Evolutionary conservation across 1,284 basidiomycete species (phyloP).

Genomic region (Sporisorium sorghi): DNA sequence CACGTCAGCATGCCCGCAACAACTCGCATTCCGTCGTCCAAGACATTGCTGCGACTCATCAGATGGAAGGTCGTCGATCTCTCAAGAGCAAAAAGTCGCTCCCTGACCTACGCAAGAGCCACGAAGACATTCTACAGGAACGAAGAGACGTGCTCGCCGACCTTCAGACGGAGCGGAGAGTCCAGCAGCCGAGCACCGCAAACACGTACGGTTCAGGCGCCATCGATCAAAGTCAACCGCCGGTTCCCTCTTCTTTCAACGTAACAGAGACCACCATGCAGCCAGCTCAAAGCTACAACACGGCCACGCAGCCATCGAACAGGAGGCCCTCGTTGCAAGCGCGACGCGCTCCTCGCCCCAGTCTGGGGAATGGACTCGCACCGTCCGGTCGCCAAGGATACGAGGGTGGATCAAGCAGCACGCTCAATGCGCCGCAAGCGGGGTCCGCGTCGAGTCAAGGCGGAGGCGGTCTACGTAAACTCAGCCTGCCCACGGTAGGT

Average conservation of each 20-base stretch:
- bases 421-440: conserved; percentile 3
- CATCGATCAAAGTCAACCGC: not conserved
- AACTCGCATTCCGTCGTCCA: conserved; percentile 56
- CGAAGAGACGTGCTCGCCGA: conserved; percentile 31
- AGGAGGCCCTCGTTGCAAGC: conserved; percentile 24
- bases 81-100: conserved; percentile 76
- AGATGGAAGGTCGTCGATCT: conserved; percentile 32
- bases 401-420: conserved; percentile 9
- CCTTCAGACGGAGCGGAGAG: not conserved
- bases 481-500: conserved; percentile 58
- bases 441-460: conserved; percentile 13
- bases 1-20: conserved; percentile 46
- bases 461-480: conserved; percentile 56
- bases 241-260: not conserved
- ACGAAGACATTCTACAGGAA: conserved; percentile 69
- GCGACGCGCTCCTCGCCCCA: conserved; percentile 26
- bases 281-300: not conserved
- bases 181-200: not conserved
- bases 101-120: conserved; percentile 80
- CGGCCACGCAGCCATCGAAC: not conserved
- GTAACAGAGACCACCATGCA: too few relatives aligned
- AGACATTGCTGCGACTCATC: conserved; percentile 32
- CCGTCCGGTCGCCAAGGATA: conserved; percentile 10
- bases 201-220: not conserved
- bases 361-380: conserved; percentile 16